Evolutionary conservation across 2,329 filamentous ascomycete genomes (phyloP).

Genomic region (Dactylonectria macrodidyma): DNA sequence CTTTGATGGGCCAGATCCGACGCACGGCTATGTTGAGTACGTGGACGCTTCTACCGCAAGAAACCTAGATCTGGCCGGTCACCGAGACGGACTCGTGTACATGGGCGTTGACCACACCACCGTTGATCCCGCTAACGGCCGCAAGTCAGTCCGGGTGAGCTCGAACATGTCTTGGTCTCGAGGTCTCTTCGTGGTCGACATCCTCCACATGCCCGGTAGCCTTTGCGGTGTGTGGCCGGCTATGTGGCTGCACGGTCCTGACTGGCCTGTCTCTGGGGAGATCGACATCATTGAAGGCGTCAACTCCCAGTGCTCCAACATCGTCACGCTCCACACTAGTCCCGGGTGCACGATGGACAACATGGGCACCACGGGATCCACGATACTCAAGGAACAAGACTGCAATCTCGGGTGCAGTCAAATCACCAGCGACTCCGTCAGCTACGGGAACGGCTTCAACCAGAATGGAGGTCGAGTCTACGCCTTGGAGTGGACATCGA

Average conservation of each 20-base stretch:
- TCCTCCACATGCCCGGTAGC: constrained; percentile 75
- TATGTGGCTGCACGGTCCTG: constrained; percentile 73
- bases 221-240: constrained; percentile 78
- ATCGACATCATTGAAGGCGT: constrained; percentile 83
- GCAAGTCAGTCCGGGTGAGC: constrained; percentile 75
- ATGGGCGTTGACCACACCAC: constrained; percentile 75
- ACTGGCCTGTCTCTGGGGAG: constrained; percentile 75
- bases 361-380: constrained; percentile 59
- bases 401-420: constrained; percentile 74
- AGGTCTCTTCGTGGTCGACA: constrained; percentile 77
- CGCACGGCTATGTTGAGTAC: constrained; percentile 78
- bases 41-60: constrained; percentile 67
- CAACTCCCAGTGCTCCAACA: constrained; percentile 69
- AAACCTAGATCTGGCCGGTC: constrained; percentile 67
- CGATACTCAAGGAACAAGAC: constrained; percentile 60
- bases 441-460: constrained; percentile 77
- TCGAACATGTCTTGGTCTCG: constrained; percentile 74
- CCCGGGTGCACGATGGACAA: constrained; percentile 67
- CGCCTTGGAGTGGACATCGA: constrained; percentile 77
- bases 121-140: constrained; percentile 65
- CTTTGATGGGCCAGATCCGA: constrained; percentile 71
- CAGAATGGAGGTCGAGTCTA: constrained; percentile 74
- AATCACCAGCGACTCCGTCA: constrained; percentile 54
- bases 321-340: constrained; percentile 76
- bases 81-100: constrained; percentile 66